phyloP scores from a whole-genome alignment of 768 basidiomycete species.

The Tulasnella sp. region DNA sequence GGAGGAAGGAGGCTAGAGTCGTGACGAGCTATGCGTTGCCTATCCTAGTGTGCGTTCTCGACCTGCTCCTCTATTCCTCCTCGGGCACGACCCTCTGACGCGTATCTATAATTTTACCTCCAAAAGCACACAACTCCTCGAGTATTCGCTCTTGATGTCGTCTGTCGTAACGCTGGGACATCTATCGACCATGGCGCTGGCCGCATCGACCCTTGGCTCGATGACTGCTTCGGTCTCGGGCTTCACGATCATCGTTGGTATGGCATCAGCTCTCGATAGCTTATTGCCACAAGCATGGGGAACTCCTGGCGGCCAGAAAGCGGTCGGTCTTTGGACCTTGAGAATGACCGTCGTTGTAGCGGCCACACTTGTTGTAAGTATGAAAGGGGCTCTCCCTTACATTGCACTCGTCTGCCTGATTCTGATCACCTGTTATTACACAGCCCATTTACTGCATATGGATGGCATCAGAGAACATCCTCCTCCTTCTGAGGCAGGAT shows the following conservation, averaged over 20 bases:
- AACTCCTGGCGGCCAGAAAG: slow-evolving; percentile 53
- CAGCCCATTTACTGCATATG: slow-evolving; percentile 57
- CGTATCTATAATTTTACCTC: background rate
- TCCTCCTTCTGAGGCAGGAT: slow-evolving; percentile 67
- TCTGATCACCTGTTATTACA: slow-evolving; percentile 18
- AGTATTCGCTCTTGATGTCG: slow-evolving; percentile 76
- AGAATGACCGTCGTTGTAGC: slow-evolving; percentile 68
- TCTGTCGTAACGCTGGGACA: slow-evolving; percentile 86
- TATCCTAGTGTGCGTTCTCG: slow-evolving; percentile 54
- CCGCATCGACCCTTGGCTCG: slow-evolving; percentile 62
- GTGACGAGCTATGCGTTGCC: slow-evolving; percentile 56
- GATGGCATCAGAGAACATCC: slow-evolving; percentile 70
- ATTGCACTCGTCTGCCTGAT: no score
- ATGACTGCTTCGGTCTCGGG: slow-evolving; percentile 63
- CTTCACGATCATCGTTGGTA: slow-evolving; percentile 71
- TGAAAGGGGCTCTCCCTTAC: background rate
- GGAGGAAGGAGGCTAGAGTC: slow-evolving; percentile 45
- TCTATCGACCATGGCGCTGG: slow-evolving; percentile 78
- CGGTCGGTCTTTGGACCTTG: slow-evolving; percentile 86
- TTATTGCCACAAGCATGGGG: slow-evolving; percentile 94
- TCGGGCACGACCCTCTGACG: slow-evolving; percentile 22
- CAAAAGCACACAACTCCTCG: slow-evolving; percentile 60
- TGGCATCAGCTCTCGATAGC: slow-evolving; percentile 80
- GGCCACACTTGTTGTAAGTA: slow-evolving; percentile 46
- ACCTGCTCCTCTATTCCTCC: background rate